Base-by-base conservation (phyloP, 208 protist genomes). In the Leishmania mexicana region DNA sequence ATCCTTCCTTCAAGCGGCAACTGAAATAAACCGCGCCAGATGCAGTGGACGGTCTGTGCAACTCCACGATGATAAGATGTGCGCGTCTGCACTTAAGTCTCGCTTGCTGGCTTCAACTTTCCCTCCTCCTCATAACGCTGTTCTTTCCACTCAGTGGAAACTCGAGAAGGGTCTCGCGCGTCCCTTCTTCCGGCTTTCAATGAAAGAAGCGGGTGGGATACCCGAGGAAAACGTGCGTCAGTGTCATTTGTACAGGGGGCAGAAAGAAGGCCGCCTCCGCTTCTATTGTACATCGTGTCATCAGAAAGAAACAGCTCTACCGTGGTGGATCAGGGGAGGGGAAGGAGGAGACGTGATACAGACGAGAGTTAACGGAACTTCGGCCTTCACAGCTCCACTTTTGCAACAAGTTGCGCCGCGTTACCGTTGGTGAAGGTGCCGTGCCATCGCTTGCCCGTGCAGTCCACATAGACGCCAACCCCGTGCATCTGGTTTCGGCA, bases 401-500 rank as follows among this genome's bases (percentile, higher is more conserved):
- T 94, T 19, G 87, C 85, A 6, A 89, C 62, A 45, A 96, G 83
- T 40, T 83, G 79, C 42, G 86, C 77, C 2, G 83, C 90, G 53
- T 80, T 72, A 28, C 93, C 93, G 17, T 94, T 79, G 67, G 79
- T 80, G 76, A 98, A 98, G 31, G 84, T 88, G 21, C 96, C 96
- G 58, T 88, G 80, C 92, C 94, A 98, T n/a, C 93, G 90, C 40
- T 87, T 85, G 3, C 94, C 93, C 4, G 85, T 78, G 40, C 53
- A 71, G 81, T 97, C 94, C 49, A 92, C 86, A 71, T 96, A 98
- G 3, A 92, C 87, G 0, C 97, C 97, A n/a, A 81, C 49, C 13
- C 96, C 96, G 73, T 99, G 92, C 90, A 98, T 97, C 73, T 88
- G 86, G 51, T 94, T 90, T 28, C 91, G 88, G 58, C 85, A 78